Percentiles rank a stretch among this genome's conserved stretches.
phyloP scores from a whole-genome alignment of 768 basidiomycete genomes.

The Boletus pseudopeckii region DNA sequence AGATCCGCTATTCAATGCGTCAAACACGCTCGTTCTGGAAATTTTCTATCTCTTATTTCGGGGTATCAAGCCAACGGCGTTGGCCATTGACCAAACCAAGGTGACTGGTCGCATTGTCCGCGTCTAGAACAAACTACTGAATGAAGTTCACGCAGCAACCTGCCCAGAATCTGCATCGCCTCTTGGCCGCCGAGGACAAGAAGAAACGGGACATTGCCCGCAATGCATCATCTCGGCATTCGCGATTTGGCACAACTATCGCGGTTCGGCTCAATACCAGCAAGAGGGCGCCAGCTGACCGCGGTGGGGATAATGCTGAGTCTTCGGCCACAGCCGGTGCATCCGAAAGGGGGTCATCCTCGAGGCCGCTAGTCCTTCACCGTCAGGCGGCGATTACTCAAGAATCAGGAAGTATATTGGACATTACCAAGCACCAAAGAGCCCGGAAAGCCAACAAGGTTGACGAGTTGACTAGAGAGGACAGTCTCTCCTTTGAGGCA shows the following conservation, averaged over 20 bases:
- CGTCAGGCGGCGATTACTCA: constrained; percentile 74
- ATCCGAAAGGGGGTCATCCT: constrained; percentile 26
- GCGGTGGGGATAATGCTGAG: constrained; percentile 22
- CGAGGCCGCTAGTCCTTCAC: constrained; percentile 73
- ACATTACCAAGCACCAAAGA: constrained; percentile 61
- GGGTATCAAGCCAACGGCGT: constrained; percentile 61
- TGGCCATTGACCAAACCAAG: constrained; percentile 61
- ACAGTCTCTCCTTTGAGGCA: constrained; percentile 66
- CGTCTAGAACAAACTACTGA: constrained; percentile 5
- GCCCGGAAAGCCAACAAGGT: constrained; percentile 56
- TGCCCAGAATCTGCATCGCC: constrained; percentile 60
- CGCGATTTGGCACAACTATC: constrained; percentile 95
- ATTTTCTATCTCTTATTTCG: constrained; percentile 90
- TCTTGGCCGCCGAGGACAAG: constrained; percentile 75
- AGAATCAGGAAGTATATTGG: constrained; percentile 68
- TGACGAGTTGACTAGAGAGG: constrained; percentile 66
- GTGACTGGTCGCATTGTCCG: constrained; percentile 33
- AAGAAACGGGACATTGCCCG: constrained; percentile 54
- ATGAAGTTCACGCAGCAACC: constrained; percentile 51
- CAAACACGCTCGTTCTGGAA: constrained; percentile 90
- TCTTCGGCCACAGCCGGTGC: constrained; percentile 20
- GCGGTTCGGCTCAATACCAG: constrained; percentile 67
- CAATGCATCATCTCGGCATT: constrained; percentile 74
- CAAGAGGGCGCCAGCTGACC: constrained; percentile 35
- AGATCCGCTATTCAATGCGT: constrained; percentile 77